Evolutionary conservation across 345 rosid species (phyloP).

Genomic region (Eucalyptus pauciflora): DNA sequence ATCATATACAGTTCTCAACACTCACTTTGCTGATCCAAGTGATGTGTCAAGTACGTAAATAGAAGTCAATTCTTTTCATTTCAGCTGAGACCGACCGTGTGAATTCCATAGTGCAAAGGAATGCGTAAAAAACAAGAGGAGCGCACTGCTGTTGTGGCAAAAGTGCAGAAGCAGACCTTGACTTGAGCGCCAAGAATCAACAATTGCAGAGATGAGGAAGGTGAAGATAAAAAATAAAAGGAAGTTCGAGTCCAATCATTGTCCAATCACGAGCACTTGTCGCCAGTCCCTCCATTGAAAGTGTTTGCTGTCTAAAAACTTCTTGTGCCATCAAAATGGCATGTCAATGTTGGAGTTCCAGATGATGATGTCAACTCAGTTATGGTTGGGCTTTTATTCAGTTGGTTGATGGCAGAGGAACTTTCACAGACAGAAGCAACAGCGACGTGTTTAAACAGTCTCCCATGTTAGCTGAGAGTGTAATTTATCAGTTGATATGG

Average conservation of each 20-base stretch:
- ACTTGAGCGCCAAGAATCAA: slow-evolving; percentile 18
- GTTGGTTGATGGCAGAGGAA: not conserved
- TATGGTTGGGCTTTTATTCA: not conserved
- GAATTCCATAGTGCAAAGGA: not conserved
- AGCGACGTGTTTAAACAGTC: not conserved
- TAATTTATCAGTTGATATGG: not conserved
- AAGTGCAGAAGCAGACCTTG: slow-evolving; percentile 9
- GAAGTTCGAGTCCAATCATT: not conserved
- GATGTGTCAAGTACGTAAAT: not conserved
- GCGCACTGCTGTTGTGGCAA: not conserved
- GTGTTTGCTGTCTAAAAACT: not conserved
- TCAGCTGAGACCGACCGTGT: not conserved
- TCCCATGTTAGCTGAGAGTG: not conserved
- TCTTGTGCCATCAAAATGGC: not conserved
- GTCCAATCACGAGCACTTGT: not conserved
- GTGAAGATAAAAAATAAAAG: slow-evolving; percentile 1
- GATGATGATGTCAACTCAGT: not conserved
- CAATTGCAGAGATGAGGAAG: not conserved
- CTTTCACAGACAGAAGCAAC: not conserved
- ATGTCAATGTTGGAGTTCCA: not conserved
- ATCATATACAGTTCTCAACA: not conserved
- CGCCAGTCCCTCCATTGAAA: not conserved
- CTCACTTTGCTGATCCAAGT: not conserved
- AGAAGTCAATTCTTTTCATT: not conserved
- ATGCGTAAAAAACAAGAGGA: not conserved